Base-by-base conservation (phyloP, 306 rosid species). In the Gleditsia sinensis region DNA sequence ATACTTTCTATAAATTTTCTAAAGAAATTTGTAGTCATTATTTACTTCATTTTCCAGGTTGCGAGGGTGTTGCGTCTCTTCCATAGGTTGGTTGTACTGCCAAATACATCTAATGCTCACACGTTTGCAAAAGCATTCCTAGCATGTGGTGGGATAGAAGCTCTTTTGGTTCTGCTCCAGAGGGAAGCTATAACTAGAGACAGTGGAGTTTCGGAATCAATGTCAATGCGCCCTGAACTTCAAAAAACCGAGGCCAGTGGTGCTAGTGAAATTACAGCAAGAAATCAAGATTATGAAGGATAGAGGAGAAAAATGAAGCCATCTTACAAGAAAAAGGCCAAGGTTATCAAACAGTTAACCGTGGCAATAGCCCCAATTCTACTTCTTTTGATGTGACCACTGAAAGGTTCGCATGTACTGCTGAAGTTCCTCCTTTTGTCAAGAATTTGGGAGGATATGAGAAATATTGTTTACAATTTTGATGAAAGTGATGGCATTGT, bases 371-470 rank as follows among this genome's bases (percentile, higher is more conserved):
- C 63, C 76, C 77, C 50, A 74, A 68, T 78, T 65, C 63, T 40
- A 50, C 73, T 82, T 87, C 89, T 67, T 78, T 93, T 62, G 75
- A 67, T 71, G 32, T 48, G 57, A 81, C 76, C 63, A 55, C 62
- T 53, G 90, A 81, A 86, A 83, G 92, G 86, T 75, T 43, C 83
- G 1, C 80, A 28, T 84, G 84, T 83, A 70, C 78, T 73, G 62
- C 97, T 59, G 99, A 92, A 82, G 75, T n/a, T n/a, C n/a, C 45
- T 75, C 71, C 81, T 28, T 80, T 64, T 64, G 49, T 51, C 59
- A 86, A 86, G 78, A 86, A 90, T 83, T 86, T 94, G 91, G 99
- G 99, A 78, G 99, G 97, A 69, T 83, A 97, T 96, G 8, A 88
- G 99, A 74, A 94, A 92, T 80, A 94, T 92, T 81, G 96, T 94